Evolutionary conservation across 2,329 filamentous ascomycete genomes (phyloP).

Genomic region (Calonectria naviculata): DNA sequence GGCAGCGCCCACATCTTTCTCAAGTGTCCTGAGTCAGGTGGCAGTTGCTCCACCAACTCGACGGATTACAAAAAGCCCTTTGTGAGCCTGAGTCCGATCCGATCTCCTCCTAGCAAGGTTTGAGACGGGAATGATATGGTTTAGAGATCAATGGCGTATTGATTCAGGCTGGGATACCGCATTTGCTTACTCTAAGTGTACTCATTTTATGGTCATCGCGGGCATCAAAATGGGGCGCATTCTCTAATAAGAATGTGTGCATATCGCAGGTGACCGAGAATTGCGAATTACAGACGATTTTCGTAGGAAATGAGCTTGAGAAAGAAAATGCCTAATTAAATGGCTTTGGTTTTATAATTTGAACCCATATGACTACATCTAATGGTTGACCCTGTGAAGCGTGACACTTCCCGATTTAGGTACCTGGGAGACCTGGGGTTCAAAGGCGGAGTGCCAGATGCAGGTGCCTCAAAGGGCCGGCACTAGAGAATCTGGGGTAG

Average conservation of each 20-base stretch:
- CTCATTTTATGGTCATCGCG: not conserved
- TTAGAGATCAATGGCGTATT: not conserved
- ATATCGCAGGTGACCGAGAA: not conserved
- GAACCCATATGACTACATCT: not conserved
- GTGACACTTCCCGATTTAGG: not conserved
- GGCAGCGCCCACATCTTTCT: constrained; percentile 39
- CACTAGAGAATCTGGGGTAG: constrained; percentile 38
- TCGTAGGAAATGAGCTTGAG: not conserved
- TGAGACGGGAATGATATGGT: not conserved
- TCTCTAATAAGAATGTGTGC: not conserved
- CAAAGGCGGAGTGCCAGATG: not conserved
- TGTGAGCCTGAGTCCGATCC: constrained; percentile 44
- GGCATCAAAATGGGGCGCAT: not conserved
- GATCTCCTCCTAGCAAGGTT: constrained; percentile 9
- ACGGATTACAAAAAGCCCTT: constrained; percentile 44
- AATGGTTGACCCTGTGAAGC: not conserved
- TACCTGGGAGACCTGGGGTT: not conserved
- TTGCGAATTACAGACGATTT: not conserved
- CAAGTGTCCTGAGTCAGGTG: constrained; percentile 30
- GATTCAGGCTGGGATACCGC: not conserved
- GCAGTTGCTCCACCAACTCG: constrained; percentile 41
- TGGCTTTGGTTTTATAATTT: not conserved
- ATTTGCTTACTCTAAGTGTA: no score
- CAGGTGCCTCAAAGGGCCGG: constrained; percentile 11
- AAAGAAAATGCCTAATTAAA: no score